Base-by-base conservation (phyloP, 192 early-diverging fungal genomes). In the Haplosporangium gracile region DNA sequence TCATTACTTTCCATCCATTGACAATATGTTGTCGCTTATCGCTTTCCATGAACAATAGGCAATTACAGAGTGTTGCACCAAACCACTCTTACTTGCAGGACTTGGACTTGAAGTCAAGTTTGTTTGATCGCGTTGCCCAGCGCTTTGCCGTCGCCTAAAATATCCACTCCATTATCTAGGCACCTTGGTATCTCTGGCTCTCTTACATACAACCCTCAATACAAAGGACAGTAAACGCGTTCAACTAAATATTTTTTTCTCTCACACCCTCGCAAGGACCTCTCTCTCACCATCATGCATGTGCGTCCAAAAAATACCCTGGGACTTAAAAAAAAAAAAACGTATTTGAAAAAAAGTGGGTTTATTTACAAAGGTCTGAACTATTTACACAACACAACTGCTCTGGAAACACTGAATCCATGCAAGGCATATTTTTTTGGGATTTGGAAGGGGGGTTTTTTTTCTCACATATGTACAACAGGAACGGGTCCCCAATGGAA, bases 21-120 rank as follows among this genome's bases (percentile, higher is more conserved):
- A 29, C 29, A 32, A 38, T 36, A 36, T 68, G 0, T 40, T 73
- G 15, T 47, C 10, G 20, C 18, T 53, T 15, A 47, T 2, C 53
- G 18, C 4, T 7, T 65, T n/a, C 15, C 7, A 32, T 15, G 26
- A 65, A 63, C 32, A 57, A 69, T 87, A 93, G 93, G 74, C 96
- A 95, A 92, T 89, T 99, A 53, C 89, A 90, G 45, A 93, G 96
- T 24, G 91, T 90, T 0, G 90, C 95, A 26, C 97, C 97, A 15
- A 83, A 88, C 32, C 98, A 99, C 82, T 91, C 93, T 22, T 94
- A 96, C 73, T 80, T 99, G 49, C 83, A 91, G 74, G 96, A 98
- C 43, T 86, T 96, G 40, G 94, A 92, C 45, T 86, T 94, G 75
- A 97, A 98, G 88, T 92, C 93, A 10, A 92, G 91, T 74, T 89